phyloP scores from a whole-genome alignment of 768 basidiomycete genomes.

The Paxillus ammoniavirescens region DNA sequence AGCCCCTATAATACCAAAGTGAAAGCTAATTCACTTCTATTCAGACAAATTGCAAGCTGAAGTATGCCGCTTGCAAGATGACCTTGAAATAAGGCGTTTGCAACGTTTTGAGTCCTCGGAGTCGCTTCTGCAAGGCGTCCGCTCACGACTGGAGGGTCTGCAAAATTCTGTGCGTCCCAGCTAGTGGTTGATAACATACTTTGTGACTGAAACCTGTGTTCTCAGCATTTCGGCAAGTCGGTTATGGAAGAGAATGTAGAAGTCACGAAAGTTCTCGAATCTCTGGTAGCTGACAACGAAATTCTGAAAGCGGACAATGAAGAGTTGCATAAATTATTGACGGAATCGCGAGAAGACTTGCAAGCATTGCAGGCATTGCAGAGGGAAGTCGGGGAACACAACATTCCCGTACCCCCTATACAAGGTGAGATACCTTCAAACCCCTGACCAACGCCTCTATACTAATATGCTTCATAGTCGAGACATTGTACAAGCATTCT shows the following conservation, averaged over 20 bases:
- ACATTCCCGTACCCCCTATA: conserved; percentile 46
- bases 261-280: conserved; percentile 69
- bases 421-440: conserved; percentile 34
- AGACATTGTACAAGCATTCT: conserved; percentile 38
- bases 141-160: conserved; percentile 58
- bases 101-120: conserved; percentile 67
- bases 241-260: conserved; percentile 49
- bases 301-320: conserved; percentile 76
- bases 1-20: neutral
- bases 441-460: neutral
- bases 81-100: conserved; percentile 57
- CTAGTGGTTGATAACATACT: neutral
- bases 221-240: conserved; percentile 40
- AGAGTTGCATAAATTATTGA: conserved; percentile 71
- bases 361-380: conserved; percentile 46
- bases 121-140: conserved; percentile 63
- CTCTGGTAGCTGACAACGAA: conserved; percentile 86
- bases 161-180: conserved; percentile 49
- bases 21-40: conserved; percentile 1
- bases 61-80: conserved; percentile 60
- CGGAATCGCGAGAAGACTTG: conserved; percentile 76
- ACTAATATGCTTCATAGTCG: conserved; percentile 23
- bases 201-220: conserved; percentile 15
- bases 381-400: conserved; percentile 74
- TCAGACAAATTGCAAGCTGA: conserved; percentile 71